These are phyloP conservation scores for Colletotrichum spaethianum DNA, from an alignment of 2,329 filamentous ascomycete species.

Conservation along the genomic window DNA sequence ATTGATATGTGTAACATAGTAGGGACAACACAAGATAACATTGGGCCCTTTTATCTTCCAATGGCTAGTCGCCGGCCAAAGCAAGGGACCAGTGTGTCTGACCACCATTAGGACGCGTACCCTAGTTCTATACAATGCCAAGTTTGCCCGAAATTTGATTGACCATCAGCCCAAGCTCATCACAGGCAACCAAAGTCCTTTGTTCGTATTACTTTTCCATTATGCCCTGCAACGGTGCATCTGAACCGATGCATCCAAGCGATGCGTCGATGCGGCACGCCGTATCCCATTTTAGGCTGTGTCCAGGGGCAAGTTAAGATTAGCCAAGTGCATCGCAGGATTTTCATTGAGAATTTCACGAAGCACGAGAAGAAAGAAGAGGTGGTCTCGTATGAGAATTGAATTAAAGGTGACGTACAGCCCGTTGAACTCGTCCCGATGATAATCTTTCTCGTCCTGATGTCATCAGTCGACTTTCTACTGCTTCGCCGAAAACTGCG, in stretches of 20 bases:
- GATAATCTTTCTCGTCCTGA: not conserved
- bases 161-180: not conserved
- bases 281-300: not conserved
- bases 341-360: not conserved
- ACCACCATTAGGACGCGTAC: not conserved
- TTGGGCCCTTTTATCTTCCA: not conserved
- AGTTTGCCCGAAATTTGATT: not conserved
- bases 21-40: accelerated
- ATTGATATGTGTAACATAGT: not conserved
- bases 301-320: not conserved
- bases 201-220: not conserved
- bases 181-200: not conserved
- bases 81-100: not conserved
- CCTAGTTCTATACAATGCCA: too few species aligned
- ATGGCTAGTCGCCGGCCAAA: not conserved
- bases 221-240: not conserved
- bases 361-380: too few species aligned
- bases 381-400: not conserved
- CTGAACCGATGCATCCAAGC: not conserved
- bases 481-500: too few species aligned
- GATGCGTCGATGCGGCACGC: conserved; percentile 7
- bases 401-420: not conserved
- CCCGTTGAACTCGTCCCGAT: too few species aligned
- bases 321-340: not conserved
- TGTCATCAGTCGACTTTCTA: not conserved